These are phyloP conservation scores for Gossypium sturtianum DNA, from an alignment of 345 rosid genomes.

Conservation along the genomic window DNA sequence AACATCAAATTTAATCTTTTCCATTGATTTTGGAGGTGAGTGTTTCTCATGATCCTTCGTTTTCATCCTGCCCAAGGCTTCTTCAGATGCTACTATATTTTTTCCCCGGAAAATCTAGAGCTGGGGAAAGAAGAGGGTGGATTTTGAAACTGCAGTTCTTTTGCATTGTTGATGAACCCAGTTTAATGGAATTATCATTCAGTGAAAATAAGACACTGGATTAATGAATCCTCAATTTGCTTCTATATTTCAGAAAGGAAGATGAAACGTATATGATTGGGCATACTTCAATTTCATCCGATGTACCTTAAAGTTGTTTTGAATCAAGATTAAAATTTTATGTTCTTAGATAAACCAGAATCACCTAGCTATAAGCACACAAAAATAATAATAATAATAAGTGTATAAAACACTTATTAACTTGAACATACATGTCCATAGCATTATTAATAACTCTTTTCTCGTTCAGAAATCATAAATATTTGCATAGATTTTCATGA, in stretches of 20 bases:
- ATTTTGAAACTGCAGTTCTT: neutral
- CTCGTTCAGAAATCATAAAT: neutral
- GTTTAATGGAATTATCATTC: neutral
- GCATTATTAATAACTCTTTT: neutral
- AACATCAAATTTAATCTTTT: conserved; percentile 35
- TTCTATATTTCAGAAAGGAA: neutral
- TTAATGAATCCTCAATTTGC: neutral
- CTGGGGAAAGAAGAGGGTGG: neutral
- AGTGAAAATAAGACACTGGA: neutral
- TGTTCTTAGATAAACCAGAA: neutral
- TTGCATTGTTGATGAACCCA: neutral
- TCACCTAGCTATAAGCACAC: neutral
- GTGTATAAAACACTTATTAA: neutral
- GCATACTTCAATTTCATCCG: neutral
- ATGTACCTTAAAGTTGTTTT: neutral
- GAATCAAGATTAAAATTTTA: neutral
- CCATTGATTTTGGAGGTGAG: conserved; percentile 62
- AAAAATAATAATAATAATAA: too few relatives aligned
- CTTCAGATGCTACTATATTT: neutral
- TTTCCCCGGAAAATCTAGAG: neutral
- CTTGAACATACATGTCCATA: neutral
- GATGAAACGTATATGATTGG: neutral
- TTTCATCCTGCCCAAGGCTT: neutral
- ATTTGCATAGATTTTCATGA: neutral
- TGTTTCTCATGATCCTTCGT: neutral